phyloP scores from a whole-genome alignment of 2,329 filamentous ascomycete genomes.

The Colletotrichum camelliae region DNA sequence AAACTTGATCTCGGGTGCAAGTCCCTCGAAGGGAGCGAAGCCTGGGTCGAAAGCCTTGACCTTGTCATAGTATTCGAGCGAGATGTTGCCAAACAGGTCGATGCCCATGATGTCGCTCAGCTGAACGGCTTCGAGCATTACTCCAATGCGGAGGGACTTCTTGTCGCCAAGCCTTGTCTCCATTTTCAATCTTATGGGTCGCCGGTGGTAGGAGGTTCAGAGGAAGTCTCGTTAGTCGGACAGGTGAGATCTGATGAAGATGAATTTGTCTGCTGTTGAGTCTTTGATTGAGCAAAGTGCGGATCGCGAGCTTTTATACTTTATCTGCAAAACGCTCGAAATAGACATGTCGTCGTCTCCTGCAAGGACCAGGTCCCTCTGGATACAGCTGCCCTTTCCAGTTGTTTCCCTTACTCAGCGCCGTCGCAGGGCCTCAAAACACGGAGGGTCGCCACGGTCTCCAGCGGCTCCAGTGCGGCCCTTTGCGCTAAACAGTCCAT shows the following conservation, averaged over 20 bases:
- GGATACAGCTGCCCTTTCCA: background rate
- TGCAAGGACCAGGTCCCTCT: background rate
- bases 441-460: background rate
- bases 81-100: conserved; percentile 43
- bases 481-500: background rate
- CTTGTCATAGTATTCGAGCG: conserved; percentile 25
- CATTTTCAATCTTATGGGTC: background rate
- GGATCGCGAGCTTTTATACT: background rate
- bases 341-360: background rate
- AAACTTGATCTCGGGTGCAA: conserved; percentile 37
- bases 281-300: background rate
- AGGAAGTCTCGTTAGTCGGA: background rate
- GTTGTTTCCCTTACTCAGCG: background rate
- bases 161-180: background rate
- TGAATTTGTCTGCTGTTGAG: background rate
- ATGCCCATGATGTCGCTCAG: conserved; percentile 43
- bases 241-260: background rate
- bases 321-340: background rate
- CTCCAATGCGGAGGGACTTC: conserved; percentile 38
- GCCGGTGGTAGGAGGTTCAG: background rate
- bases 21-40: conserved; percentile 23
- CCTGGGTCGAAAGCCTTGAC: conserved; percentile 26
- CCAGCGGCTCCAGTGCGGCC: background rate
- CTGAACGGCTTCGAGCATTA: conserved; percentile 43
- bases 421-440: background rate